Evolutionary conservation across 805 yeast genomes (phyloP), one percentile per base, ranked within the genome.

Genomic region (Myxozyma neotropica): DNA sequence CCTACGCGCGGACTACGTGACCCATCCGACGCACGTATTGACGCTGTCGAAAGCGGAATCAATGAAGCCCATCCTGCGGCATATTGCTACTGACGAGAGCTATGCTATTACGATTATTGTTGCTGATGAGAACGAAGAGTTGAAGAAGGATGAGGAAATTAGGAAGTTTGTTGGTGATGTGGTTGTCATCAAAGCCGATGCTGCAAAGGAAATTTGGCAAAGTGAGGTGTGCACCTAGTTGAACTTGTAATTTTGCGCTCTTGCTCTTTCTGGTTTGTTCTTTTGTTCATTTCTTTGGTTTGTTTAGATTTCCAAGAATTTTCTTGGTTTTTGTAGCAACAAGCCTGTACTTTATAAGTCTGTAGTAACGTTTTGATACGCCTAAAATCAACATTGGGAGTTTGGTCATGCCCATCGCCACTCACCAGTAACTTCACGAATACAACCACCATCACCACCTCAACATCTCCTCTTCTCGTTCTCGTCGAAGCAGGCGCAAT

Each of bases 61-160:
- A 10, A 21, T 61, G 23, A 57, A 58, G 52, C 59, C 65, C 7
- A 50, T 56, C 5, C 49, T 61, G 27, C 62, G 65, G 29, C 65
- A 61, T 29, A 43, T 61, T 7, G 62, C 58, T 4, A 36, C 42
- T 6, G 65, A 61, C 19, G 59, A 39, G 17, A 47, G 35, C 12
- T 42, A 33, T 8, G 42, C 61, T 5, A 50, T 57, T 7, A 49
- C 52, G 15, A 17, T 61, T 19, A 47, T 61, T 7, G 65, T 45
- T 2, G 51, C 54, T 6, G 57, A 58, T 19, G 33, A 38, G 8
- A 15, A 58, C 40, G 40, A 21, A 8, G 48, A 33, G 3, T 26
- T 53, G 19, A n/a, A 23, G 17, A 40, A 19, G 17, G 65, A 61
- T 35, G 54, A 57, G 27, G 49, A 42, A 12, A 55, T 58, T 13